Conservation (phyloP, 2,329 filamentous ascomycete species). For the Penicillium sp. region DNA sequence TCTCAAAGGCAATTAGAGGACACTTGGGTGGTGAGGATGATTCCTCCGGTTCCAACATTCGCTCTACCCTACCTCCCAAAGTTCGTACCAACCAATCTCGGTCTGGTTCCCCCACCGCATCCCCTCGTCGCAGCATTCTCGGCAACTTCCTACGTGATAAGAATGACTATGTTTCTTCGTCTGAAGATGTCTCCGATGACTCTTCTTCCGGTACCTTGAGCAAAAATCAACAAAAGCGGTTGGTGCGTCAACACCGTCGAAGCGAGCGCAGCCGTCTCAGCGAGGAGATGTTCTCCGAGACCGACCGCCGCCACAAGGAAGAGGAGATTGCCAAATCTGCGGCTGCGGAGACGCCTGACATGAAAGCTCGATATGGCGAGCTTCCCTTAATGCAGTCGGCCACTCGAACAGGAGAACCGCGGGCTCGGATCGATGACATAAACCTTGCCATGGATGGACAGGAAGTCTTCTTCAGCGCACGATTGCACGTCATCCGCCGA, state of each 20-base stretch:
- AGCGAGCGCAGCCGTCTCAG: constrained; percentile 43
- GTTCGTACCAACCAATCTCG: constrained; percentile 16
- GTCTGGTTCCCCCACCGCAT: constrained; percentile 22
- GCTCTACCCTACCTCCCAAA: constrained; percentile 21
- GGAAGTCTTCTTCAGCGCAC: constrained; percentile 65
- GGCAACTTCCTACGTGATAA: constrained; percentile 43
- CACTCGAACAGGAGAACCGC: constrained; percentile 49
- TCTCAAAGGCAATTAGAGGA: constrained; percentile 42
- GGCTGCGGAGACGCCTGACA: constrained; percentile 58
- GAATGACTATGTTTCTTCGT: constrained; percentile 43
- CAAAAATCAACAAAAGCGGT: constrained; percentile 49
- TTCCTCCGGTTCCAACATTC: constrained; percentile 23
- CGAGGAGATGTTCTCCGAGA: constrained; percentile 45
- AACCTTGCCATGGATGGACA: constrained; percentile 56
- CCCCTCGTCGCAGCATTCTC: constrained; percentile 43
- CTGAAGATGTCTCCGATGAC: constrained; percentile 45
- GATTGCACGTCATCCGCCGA: constrained; percentile 75
- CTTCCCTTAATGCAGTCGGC: constrained; percentile 60
- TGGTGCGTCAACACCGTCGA: constrained; percentile 43
- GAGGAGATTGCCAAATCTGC: constrained; percentile 48
- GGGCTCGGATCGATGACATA: constrained; percentile 54
- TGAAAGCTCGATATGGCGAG: constrained; percentile 59
- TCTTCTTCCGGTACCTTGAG: constrained; percentile 39
- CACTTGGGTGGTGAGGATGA: constrained; percentile 28
- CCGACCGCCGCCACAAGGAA: constrained; percentile 43